Base-by-base conservation (phyloP, 768 basidiomycete species). In the Tephrocybe rancida region DNA sequence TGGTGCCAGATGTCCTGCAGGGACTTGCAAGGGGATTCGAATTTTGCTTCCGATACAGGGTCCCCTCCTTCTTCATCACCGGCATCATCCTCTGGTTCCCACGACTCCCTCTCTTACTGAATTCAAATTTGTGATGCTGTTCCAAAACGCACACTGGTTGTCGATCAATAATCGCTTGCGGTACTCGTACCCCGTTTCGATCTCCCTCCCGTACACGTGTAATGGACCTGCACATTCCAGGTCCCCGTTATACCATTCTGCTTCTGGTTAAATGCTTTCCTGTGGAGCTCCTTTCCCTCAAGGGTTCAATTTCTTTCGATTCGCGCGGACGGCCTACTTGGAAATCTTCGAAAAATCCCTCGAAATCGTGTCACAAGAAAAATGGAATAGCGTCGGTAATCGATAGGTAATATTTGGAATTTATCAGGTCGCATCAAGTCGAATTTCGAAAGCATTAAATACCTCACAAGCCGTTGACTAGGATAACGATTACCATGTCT, bases 401-500 rank as follows among this genome's bases (percentile, higher is more conserved):
- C n/a, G n/a, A n/a, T n/a, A n/a, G n/a, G n/a, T n/a, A n/a, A n/a
- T n/a, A n/a, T n/a, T n/a, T n/a, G n/a, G n/a, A n/a, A n/a, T n/a
- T n/a, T n/a, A n/a, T n/a, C n/a, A n/a, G n/a, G n/a, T n/a, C n/a
- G n/a, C n/a, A n/a, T n/a, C n/a, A n/a, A n/a, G n/a, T n/a, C n/a
- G n/a, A n/a, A n/a, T n/a, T n/a, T n/a, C n/a, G n/a, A n/a, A 41
- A 7, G 10, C 2, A 19, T 44, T 44, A 45, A 44, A 52, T 45
- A 30, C 21, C 10, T 18, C 10, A 7, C 44, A n/a, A 22, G 41
- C 14, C 29, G 5, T 5, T 44, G 18, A 13, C 37, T 39, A 10
- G n/a, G n/a, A 42, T 6, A 21, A 21, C 24, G 10, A 29, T 10
- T 16, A 9, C 35, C 11, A 70, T 69, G 67, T 69, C 69, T 45